Evolutionary conservation across 768 basidiomycete genomes (phyloP).

Genomic region (Serendipita sp.): DNA sequence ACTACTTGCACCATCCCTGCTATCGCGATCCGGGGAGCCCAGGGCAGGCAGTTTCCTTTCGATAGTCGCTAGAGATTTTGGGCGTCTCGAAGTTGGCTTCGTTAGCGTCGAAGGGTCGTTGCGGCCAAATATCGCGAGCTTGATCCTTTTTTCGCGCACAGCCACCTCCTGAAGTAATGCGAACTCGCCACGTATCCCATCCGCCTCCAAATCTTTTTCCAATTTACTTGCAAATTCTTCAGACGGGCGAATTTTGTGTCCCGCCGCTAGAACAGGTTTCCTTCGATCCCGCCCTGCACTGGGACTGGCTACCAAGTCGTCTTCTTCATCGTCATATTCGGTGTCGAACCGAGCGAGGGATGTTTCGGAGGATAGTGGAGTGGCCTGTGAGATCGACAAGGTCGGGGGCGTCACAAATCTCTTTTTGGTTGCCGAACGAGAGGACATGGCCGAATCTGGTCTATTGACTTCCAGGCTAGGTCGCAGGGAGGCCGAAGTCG

Average conservation of each 20-base stretch:
- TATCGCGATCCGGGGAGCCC: not conserved
- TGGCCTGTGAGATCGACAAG: not conserved
- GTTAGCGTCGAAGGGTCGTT: not conserved
- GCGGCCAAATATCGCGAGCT: not conserved
- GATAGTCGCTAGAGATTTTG: not conserved
- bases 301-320: not conserved
- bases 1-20: not conserved
- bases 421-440: not conserved
- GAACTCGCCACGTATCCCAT: not conserved
- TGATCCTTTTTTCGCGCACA: not conserved
- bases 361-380: conserved; percentile 1
- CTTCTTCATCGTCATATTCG: not conserved
- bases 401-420: not conserved
- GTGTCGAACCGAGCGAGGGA: not conserved
- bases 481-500: not conserved
- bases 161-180: not conserved
- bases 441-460: not conserved
- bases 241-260: not conserved
- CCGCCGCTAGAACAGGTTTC: not conserved
- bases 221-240: not conserved
- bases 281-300: conserved; percentile 1
- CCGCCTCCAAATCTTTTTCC: not conserved
- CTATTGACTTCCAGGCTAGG: not conserved
- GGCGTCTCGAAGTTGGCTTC: not conserved
- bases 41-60: not conserved